Evolutionary conservation across 441 rosid species (phyloP), one percentile per base, ranked within the genome.

Genomic region (Erodium chrysanthum): DNA sequence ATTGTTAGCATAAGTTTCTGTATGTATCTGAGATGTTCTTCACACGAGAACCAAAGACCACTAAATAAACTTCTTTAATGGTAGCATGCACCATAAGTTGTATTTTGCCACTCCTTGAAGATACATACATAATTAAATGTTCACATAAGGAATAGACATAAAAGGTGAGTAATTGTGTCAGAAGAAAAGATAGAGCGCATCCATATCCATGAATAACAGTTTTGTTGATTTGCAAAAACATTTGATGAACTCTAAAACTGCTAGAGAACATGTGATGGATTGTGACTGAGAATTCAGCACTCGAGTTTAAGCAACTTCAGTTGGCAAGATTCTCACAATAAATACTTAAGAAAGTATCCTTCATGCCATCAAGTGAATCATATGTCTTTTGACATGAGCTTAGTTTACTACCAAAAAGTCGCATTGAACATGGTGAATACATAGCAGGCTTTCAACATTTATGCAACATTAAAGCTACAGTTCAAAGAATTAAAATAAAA

Each of bases 1-100:
- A 44, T 14, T 0, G 25, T 78, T 69, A 73, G 75, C 59, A 56
- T 8, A 18, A 33, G 2, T 65, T 12, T 33, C 6, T 61, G 7
- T 33, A 33, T 33, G 7, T 5, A 33, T 33, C 40, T 33, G 8
- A 33, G 40, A 33, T 33, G 9, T 33, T 33, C 40, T 33, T 29
- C 33, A 29, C 33, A 27, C 1, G 33, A 29, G 33, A 29, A 29
- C 33, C 1, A 33, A 33, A 33, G 8, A 33, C 7, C 40, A 33
- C 6, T 33, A 50, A 42, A 50, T 37, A 48, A 66, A 31, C 64
- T 27, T 9, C 27, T 59, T 67, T 2, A 1, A 54, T 5, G 50
- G 3, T 54, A 20, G 61, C 25, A 20, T 20, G 9, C 12, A 21
- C 12, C 7, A 33, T 33, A 5, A 54, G 14, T 18, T 18, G 61